Evolutionary conservation across 2,329 filamentous ascomycete species (phyloP).

Genomic region (Penicillium janthinellum): DNA sequence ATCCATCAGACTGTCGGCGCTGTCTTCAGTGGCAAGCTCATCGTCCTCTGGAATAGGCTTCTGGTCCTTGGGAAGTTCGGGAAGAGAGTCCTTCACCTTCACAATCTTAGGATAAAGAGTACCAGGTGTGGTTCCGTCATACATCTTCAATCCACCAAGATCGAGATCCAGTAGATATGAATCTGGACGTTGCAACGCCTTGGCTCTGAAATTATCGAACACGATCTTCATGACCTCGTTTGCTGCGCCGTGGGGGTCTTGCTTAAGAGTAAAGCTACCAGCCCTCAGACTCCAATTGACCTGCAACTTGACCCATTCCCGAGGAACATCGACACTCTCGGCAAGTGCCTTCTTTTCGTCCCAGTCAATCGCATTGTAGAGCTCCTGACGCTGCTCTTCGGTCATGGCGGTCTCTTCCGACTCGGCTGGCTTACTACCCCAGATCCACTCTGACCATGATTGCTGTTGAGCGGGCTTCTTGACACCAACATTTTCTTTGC

Average conservation of each 20-base stretch:
- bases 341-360: conserved; percentile 91
- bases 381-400: conserved; percentile 91
- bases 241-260: conserved; percentile 74
- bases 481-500: conserved; percentile 91
- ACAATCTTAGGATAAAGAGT: conserved; percentile 95
- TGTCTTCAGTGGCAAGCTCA: conserved; percentile 42
- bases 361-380: conserved; percentile 98
- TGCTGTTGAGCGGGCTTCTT: conserved; percentile 72
- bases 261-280: conserved; percentile 91
- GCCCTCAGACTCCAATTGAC: conserved; percentile 91
- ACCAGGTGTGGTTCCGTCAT: conserved; percentile 90
- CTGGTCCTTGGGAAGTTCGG: conserved; percentile 50
- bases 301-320: conserved; percentile 90
- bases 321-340: conserved; percentile 84
- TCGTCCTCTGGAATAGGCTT: conserved; percentile 34
- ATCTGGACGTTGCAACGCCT: conserved; percentile 84
- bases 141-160: conserved; percentile 88
- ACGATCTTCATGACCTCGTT: conserved; percentile 86
- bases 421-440: conserved; percentile 76
- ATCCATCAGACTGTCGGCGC: conserved; percentile 47
- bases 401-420: conserved; percentile 84
- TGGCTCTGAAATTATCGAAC: conserved; percentile 92
- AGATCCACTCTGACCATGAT: conserved; percentile 89
- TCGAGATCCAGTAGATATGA: conserved; percentile 87
- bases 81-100: conserved; percentile 83